These are phyloP conservation scores for Leptomonas pyrrhocoris DNA, from an alignment of 208 protist genomes.

Conservation along the genomic window DNA sequence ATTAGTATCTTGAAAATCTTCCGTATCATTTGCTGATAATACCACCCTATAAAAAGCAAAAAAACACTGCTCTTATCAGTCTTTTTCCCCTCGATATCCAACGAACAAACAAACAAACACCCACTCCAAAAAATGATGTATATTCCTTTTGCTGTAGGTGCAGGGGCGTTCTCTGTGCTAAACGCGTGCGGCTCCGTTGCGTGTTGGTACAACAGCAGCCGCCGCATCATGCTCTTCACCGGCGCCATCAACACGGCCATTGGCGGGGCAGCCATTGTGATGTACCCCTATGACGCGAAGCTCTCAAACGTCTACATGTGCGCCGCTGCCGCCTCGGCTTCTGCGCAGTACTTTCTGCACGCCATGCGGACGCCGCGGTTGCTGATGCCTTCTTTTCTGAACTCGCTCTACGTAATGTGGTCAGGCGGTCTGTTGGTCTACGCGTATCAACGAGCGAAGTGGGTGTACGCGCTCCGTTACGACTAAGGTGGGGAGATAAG, in stretches of 20 bases:
- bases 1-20: no score
- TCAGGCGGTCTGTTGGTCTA: constrained; percentile 58
- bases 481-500: constrained; percentile 36
- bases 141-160: constrained; percentile 61
- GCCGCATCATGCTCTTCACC: constrained; percentile 72
- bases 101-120: neutral
- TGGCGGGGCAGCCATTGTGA: constrained; percentile 39
- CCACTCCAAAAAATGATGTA: constrained; percentile 34
- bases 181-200: constrained; percentile 63
- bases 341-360: constrained; percentile 69
- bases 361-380: constrained; percentile 61
- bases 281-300: constrained; percentile 59
- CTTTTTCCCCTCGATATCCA: no score
- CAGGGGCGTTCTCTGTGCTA: constrained; percentile 54
- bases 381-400: constrained; percentile 35
- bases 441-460: constrained; percentile 50
- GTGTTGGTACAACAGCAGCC: constrained; percentile 66
- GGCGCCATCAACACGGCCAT: constrained; percentile 71
- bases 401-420: constrained; percentile 53
- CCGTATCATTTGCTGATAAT: no score
- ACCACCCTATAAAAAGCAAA: no score
- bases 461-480: constrained; percentile 64
- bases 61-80: no score
- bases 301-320: constrained; percentile 63
- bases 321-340: constrained; percentile 55